A percentile compares a stretch with the other conserved stretches of the same genome.
Conservation (phyloP, 2,329 filamentous ascomycete species). For the Aspergillus fumigatiaffinis region DNA sequence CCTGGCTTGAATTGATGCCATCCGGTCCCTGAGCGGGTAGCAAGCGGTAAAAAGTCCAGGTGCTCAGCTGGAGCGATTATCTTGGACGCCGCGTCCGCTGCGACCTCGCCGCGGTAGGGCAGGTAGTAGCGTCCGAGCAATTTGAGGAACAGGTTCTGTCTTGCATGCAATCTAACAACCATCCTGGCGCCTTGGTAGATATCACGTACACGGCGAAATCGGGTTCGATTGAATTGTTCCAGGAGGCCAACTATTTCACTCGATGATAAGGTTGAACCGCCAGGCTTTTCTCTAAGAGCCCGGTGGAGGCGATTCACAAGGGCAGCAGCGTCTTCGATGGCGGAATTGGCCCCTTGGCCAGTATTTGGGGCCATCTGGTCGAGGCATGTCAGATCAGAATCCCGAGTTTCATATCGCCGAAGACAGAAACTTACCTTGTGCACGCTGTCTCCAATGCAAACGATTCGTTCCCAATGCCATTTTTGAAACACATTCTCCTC, state of each 20-base stretch:
- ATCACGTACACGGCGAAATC: not conserved
- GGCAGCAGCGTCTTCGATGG: conserved; percentile 36
- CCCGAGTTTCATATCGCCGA: not conserved
- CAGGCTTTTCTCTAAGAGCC: not conserved
- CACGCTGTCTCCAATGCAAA: conserved; percentile 21
- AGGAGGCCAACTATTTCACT: not conserved
- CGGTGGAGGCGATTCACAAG: conserved; percentile 22
- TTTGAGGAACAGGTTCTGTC: not conserved
- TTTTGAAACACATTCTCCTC: conserved; percentile 18
- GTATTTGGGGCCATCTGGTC: conserved; percentile 28
- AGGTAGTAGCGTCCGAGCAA: not conserved
- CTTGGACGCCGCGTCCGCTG: conserved; percentile 14
- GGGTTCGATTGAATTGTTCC: not conserved
- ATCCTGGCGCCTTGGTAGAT: not conserved
- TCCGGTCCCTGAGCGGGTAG: not conserved
- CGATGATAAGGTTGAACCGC: not conserved
- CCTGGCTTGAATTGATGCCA: not conserved
- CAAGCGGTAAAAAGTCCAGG: not conserved
- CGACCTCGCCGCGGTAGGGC: conserved; percentile 1
- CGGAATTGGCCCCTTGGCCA: conserved; percentile 38
- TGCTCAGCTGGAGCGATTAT: conserved; percentile 6
- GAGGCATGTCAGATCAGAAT: not conserved
- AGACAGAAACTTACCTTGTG: conserved; percentile 15
- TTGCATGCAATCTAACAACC: not conserved
- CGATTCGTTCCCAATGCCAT: conserved; percentile 17